Base-by-base conservation (phyloP, 2,329 filamentous ascomycete genomes). In the Penicillium crustosum region DNA sequence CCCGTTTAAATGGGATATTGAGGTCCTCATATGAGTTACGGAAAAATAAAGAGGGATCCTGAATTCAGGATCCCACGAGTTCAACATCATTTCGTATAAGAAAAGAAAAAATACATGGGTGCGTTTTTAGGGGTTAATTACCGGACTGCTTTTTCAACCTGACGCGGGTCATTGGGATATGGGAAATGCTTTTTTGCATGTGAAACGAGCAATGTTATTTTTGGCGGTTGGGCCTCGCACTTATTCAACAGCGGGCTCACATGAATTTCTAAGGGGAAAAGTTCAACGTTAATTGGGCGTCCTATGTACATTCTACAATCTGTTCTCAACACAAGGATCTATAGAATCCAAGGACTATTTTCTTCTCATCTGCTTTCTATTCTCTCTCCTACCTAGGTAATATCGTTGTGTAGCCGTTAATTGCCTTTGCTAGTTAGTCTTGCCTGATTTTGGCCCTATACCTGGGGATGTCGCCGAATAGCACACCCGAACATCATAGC, bases 1-100 rank as follows among this genome's bases (percentile, higher is more conserved):
- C 94, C 94, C 61, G 71, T 77, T 58, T 78, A 77, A 75, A 66
- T 54, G 49, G 25, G 50, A 55, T 33, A 42, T 44, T 33, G 35
- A 48, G 51, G 35, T 10, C 25, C 23, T 38, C 49, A 42, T 45
- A 47, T 49, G 44, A 33, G 50, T 47, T 39, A 52, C 39, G 49
- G 31, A 47, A 23, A 38, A 49, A 47, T 49, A 44, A 64, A 60
- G 60, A 59, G 55, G 61, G 64, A 59, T 60, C 58, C 33, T 44
- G 42, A 56, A 47, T 49, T 44, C 27, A 53, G 42, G 25, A 61
- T 65, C 63, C 63, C 59, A 53, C 64, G 67, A 71, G 66, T 74
- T 74, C 72, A 73, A 74, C 71, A 74, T 73, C 66, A 73, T 71
- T 70, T 66, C 61, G 66, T 64, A 61, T 60, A 64, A 70, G 62